Evolutionary conservation across 148 eudicot genomes (phyloP), one percentile per base, ranked within the genome.

Genomic region (Vaccinium darrowii): DNA sequence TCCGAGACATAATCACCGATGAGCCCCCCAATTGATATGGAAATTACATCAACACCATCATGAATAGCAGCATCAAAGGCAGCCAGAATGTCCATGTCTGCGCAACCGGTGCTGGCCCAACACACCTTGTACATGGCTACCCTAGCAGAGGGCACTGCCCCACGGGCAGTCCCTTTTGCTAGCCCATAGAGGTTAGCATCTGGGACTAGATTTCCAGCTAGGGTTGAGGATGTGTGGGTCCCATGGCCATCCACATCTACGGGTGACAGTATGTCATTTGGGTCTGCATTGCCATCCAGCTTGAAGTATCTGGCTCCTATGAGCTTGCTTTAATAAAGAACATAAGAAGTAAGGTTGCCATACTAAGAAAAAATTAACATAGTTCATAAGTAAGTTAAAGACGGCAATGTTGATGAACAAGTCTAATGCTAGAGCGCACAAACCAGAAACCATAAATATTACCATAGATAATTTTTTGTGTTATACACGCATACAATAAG

Each of bases 241-340:
- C 96, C 96, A 54, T 93, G 96, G 53, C 96, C 96, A 25, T 90
- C 88, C 5, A 90, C 87, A 67, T 93, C 96, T 25, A 89, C 7
- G 0, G 96, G 96, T 8, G 96, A 92, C 30, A 92, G 78, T 52
- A 92, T 91, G 91, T 96, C 99, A 4, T 47, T 15, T 3, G 94
- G 96, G 85, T 94, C 95, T 0, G 85, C 74, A 8, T 52, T 36
- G 12, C 88, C 82, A 82, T 96, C 98, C 3, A 92, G 86, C 85
- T 92, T 96, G 92, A 93, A 94, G 89, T 92, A 94, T 58, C 82
- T 90, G 43, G 99, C 99, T 57, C 99, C 99, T 80, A 94, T 92
- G 39, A 96, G 90, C 88, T 96, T 96, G 82, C 99, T 96, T 85
- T 74, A 84, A 62, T 84, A 54, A 85, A 62, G 21, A 73, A 52